Evolutionary conservation across 108 stramenopile species (phyloP).

Genomic region (Licmophora abbreviata): DNA sequence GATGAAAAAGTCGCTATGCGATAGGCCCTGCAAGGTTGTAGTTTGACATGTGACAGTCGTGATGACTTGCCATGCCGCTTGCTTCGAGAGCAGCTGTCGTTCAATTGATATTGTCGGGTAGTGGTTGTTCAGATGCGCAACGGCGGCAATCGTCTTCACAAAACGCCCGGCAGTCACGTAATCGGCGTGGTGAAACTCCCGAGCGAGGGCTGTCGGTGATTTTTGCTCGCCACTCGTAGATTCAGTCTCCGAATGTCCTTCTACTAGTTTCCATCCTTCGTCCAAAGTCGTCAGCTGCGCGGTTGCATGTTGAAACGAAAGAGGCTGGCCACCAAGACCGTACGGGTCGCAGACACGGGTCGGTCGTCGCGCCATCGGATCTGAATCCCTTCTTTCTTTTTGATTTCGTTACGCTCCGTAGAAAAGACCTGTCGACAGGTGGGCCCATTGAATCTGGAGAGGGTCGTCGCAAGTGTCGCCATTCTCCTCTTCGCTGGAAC

Average conservation of each 20-base stretch:
- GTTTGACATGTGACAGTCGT: slow-evolving; percentile 36
- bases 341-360: slow-evolving; percentile 53
- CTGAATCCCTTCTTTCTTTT: too few species aligned
- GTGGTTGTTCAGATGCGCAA: slow-evolving; percentile 49
- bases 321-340: slow-evolving; percentile 53
- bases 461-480: too few species aligned
- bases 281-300: slow-evolving; percentile 21
- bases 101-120: slow-evolving; percentile 34
- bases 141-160: slow-evolving; percentile 36
- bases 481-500: too few species aligned
- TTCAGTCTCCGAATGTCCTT: neutral
- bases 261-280: slow-evolving; percentile 24
- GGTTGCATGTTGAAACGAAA: slow-evolving; percentile 17
- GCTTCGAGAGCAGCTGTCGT: slow-evolving; percentile 15
- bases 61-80: slow-evolving; percentile 31
- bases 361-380: slow-evolving; percentile 56
- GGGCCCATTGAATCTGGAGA: too few species aligned
- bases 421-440: too few species aligned
- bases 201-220: slow-evolving; percentile 11
- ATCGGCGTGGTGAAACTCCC: slow-evolving; percentile 33
- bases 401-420: too few species aligned
- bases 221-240: neutral
- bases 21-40: slow-evolving; percentile 36
- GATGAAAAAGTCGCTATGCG: slow-evolving; percentile 44
- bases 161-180: slow-evolving; percentile 34